These are phyloP conservation scores for Debaryomyces maramus DNA, from an alignment of 805 yeast species.

Conservation along the genomic window DNA sequence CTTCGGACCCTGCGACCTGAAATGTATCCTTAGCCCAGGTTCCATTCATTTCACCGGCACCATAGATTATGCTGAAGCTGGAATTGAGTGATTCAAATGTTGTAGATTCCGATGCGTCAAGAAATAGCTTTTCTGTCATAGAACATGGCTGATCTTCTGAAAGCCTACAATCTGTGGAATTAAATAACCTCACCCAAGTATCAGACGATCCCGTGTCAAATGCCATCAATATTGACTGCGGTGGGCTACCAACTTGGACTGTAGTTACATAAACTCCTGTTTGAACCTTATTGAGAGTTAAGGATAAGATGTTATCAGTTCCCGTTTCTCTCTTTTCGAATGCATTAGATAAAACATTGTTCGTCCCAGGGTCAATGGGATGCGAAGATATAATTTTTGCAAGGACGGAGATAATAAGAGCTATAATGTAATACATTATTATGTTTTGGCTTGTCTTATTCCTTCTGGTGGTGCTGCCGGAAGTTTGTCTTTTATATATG, in stretches of 20 bases:
- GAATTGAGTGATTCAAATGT: neutral
- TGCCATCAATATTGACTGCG: conserved; percentile 7
- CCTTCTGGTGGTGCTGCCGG: neutral
- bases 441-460: too few relatives aligned
- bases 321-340: neutral
- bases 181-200: conserved; percentile 7
- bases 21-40: conserved; percentile 3
- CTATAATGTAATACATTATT: neutral
- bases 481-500: neutral
- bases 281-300: conserved; percentile 4
- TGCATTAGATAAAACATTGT: neutral
- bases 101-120: neutral
- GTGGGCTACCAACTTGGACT: conserved; percentile 8
- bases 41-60: conserved; percentile 3
- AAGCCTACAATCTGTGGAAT: conserved; percentile 1
- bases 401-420: neutral
- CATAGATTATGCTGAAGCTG: conserved; percentile 5
- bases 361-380: neutral
- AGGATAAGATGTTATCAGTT: neutral
- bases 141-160: conserved; percentile 2
- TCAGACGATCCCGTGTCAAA: conserved; percentile 12
- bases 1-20: neutral
- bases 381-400: neutral
- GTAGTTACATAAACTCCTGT: conserved; percentile 4
- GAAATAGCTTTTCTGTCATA: neutral